Evolutionary conservation across 129 eudicot genomes (phyloP).

Genomic region (carrot (Daucus carota)): DNA sequence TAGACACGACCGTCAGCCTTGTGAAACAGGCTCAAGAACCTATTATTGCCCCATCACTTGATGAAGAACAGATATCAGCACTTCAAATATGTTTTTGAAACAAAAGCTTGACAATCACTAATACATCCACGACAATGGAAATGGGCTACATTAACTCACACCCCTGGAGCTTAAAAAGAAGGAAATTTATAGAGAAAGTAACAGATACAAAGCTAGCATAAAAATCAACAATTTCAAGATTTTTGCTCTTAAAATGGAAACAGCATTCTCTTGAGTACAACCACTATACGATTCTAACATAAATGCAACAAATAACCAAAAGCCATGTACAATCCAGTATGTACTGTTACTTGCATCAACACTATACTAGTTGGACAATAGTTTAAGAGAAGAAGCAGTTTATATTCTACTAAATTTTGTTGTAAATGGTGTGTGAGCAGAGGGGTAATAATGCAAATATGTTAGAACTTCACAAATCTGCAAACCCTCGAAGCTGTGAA

Average conservation of each 20-base stretch:
- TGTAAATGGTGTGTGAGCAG: no score
- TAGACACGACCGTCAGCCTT: neutral
- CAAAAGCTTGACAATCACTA: slow-evolving; percentile 2
- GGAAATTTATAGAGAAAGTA: neutral
- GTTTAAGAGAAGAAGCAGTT: slow-evolving; percentile 3
- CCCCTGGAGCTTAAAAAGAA: no score
- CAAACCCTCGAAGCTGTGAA: neutral
- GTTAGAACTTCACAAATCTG: slow-evolving; percentile 14
- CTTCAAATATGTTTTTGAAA: neutral
- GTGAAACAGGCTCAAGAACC: slow-evolving; percentile 1
- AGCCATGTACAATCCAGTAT: neutral
- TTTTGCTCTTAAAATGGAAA: neutral
- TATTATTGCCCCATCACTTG: neutral
- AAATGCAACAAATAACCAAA: neutral
- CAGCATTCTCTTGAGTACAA: neutral
- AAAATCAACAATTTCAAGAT: neutral
- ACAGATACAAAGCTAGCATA: neutral
- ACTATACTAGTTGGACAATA: slow-evolving; percentile 16
- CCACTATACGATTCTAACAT: neutral
- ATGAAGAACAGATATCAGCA: neutral
- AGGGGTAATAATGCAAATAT: slow-evolving; percentile 14
- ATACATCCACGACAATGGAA: neutral
- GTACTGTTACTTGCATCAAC: slow-evolving; percentile 9
- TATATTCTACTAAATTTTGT: neutral
- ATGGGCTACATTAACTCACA: no score